Evolutionary conservation across 2,329 filamentous ascomycete species (phyloP).

Genomic region (Monosporascus sp.): DNA sequence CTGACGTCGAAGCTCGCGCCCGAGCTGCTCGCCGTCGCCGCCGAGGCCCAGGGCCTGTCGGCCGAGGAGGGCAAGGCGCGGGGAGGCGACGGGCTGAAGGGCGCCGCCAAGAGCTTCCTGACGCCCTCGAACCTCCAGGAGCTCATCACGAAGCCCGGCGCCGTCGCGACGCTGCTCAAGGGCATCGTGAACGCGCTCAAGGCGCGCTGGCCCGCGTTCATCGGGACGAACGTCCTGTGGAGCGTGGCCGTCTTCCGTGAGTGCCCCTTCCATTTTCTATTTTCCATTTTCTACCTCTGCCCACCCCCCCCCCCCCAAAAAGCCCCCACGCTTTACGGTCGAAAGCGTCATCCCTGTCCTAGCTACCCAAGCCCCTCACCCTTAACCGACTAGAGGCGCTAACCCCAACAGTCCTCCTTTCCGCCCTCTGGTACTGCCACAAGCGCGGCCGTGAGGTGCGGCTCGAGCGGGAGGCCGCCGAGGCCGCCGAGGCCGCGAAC

Average conservation of each 20-base stretch:
- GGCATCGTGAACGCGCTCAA: constrained; percentile 89
- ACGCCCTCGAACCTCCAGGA: constrained; percentile 70
- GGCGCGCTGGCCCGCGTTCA: constrained; percentile 80
- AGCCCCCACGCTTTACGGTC: background rate
- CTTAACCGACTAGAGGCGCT: background rate
- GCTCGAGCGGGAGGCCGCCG: constrained; percentile 56
- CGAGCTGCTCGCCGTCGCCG: constrained; percentile 73
- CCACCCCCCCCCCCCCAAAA: background rate
- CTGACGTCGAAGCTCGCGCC: constrained; percentile 71
- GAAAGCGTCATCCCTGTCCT: background rate
- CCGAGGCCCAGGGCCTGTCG: constrained; percentile 63
- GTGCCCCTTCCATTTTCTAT: background rate
- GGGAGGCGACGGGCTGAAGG: constrained; percentile 38
- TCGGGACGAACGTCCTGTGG: constrained; percentile 88
- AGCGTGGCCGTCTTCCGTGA: constrained; percentile 81
- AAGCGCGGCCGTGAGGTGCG: constrained; percentile 87
- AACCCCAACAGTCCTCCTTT: constrained; percentile 63
- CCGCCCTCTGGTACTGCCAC: constrained; percentile 97
- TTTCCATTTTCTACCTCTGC: background rate
- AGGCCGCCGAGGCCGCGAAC: constrained; percentile 33
- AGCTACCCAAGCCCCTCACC: constrained; percentile 24
- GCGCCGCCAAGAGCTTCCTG: constrained; percentile 61
- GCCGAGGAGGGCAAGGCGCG: constrained; percentile 46
- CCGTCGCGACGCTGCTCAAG: constrained; percentile 75
- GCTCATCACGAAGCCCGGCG: constrained; percentile 80